Evolutionary conservation across 2,329 filamentous ascomycete genomes (phyloP), one percentile per base, ranked within the genome.

Genomic region (Aspergillus novoparasiticus): DNA sequence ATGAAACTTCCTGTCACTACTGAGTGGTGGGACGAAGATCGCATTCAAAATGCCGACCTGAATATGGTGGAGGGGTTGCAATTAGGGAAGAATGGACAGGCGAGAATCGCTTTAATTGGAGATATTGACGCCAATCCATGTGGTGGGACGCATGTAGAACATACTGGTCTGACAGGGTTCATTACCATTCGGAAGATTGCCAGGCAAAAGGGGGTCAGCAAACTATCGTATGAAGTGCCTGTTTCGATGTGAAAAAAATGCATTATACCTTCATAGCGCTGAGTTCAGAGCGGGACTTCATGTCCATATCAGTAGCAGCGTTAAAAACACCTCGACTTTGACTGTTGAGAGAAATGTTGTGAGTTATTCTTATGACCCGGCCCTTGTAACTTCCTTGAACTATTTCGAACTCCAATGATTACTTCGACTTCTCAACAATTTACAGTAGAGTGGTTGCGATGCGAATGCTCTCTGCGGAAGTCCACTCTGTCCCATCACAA

Each of bases 51-150:
- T 6, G 58, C 57, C 1, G 60, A 58, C n/a, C 61, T 63, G 10
- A 59, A 64, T 6, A 64, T 66, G 60, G 58, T 70, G 14, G 65
- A 69, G 43, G 65, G 67, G 6, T 53, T 67, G 34, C 64, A 61
- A 8, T 64, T 66, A 21, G 54, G 61, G 9, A 66, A 60, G 6
- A 68, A 68, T 51, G 67, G 70, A 32, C 65, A 66, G 39, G 66
- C 71, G 14, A 66, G 72, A 9, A 66, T 74, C 57, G 71, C 72
- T 9, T 69, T 72, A 61, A 72, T 75, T 58, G 72, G 64, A 46
- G 71, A 72, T 9, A 51, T 74, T 21, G 73, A 73, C 64, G 67
- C 68, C 9, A 74, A 69, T 62, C 73, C 73, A 10, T 75, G 73
- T 64, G 72, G 73, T 30, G 73, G 73, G 21, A 75, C 73, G 28